Conservation (phyloP, 208 protist genomes). For the Trichomonas tenax region DNA sequence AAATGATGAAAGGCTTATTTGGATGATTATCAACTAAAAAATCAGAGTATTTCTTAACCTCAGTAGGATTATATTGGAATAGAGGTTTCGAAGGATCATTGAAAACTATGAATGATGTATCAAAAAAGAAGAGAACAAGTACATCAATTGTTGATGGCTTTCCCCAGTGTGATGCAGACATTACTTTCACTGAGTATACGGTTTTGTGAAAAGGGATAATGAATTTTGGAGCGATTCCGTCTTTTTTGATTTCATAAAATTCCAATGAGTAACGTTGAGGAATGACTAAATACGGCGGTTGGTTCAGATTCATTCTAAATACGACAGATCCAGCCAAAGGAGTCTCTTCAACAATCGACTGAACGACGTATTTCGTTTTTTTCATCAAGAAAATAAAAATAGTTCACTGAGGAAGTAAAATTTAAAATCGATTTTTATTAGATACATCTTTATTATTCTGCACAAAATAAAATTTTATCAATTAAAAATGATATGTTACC, state of each 20-base stretch:
- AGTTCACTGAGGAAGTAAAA: neutral
- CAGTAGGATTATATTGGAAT: neutral
- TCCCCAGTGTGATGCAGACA: neutral
- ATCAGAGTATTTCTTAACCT: neutral
- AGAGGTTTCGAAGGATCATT: neutral
- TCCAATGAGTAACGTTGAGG: neutral
- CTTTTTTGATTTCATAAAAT: neutral
- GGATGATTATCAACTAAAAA: neutral
- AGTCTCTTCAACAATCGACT: neutral
- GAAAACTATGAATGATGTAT: neutral
- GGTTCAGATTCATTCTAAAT: neutral
- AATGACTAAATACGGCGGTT: neutral
- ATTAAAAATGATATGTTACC: too few species aligned
- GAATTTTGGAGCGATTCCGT: neutral
- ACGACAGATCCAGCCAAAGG: neutral
- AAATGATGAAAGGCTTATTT: neutral
- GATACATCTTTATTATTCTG: too few species aligned
- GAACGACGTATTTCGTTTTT: neutral
- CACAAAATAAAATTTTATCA: too few species aligned
- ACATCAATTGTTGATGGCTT: neutral
- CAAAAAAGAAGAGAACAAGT: neutral
- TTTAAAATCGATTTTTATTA: too few species aligned
- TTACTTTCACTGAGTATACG: neutral
- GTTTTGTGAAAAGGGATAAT: neutral
- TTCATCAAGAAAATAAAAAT: neutral